Base-by-base conservation (phyloP, 805 yeast species). In the Ogataea philodendri region DNA sequence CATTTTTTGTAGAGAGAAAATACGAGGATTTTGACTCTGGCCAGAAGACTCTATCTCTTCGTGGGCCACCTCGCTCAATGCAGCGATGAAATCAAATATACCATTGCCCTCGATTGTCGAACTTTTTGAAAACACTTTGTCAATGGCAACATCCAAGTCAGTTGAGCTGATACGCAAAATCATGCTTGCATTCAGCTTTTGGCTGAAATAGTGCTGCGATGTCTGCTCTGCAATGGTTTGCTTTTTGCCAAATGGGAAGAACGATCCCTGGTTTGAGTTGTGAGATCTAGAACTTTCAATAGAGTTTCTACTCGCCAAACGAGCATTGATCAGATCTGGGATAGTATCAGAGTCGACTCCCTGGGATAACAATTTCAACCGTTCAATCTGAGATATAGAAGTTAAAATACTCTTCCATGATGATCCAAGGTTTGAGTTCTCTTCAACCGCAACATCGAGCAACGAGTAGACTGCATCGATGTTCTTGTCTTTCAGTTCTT, bases 1-100 rank as follows among this genome's bases (percentile, higher is more conserved):
- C 71, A 93, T 84, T 57, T 93, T 93, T 55, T 88, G 97, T 45
- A 93, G 65, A 0, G 97, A 85, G 56, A 86, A 94, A 63, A 87
- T 81, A 57, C 98, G 72, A 23, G 97, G 98, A 43, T 85, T 78
- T 5, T 73, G 68, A 27, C 89, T 80, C 52, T 78, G 78, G 5
- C 88, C 89, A 1, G 95, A 83, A 0, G 94, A 82, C 44, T 84
- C 88, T 43, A 93, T 87, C 59, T 93, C 99, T 52, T 89, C 97
- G 26, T 77, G 66, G 0, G 96, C 84, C 17, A 93, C 95, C 41
- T 78, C 84, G 4, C 95, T 78, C 43, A 93, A 68, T 0, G 97
- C 95, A 37, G 72, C 76, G 33, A 94, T 94, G 63, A 94, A 93
- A 39, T 79, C 82, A 37, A 84, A 78, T 43, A 94, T 90, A 3